A percentile compares a stretch with the other conserved stretches of the same genome.
Conservation (phyloP, 2,329 filamentous ascomycete species). For the Microsporum audouinii region DNA sequence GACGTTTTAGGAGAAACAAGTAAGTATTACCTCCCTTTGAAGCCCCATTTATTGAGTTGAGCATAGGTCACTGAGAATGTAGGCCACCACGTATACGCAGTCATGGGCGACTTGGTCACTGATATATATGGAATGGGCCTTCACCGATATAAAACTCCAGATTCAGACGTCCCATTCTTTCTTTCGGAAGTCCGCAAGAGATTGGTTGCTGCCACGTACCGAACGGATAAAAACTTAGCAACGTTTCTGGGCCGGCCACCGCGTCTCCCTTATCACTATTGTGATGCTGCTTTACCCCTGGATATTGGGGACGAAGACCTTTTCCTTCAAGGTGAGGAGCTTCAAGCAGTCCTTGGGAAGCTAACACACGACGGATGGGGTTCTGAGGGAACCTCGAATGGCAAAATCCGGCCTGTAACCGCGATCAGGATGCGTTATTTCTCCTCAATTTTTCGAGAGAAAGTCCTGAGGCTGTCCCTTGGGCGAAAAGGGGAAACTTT, state of each 20-base stretch:
- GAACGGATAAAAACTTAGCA: conserved; percentile 21
- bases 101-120: conserved; percentile 16
- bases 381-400: conserved; percentile 6
- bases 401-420: conserved; percentile 13
- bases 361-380: conserved; percentile 18
- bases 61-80: conserved; percentile 2
- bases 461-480: conserved; percentile 18
- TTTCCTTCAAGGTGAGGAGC: conserved; percentile 8
- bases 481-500: conserved; percentile 11
- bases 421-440: conserved; percentile 17
- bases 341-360: conserved; percentile 11
- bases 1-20: conserved; percentile 14
- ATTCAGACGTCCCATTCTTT: conserved; percentile 18
- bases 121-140: conserved; percentile 14
- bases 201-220: conserved; percentile 20
- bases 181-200: conserved; percentile 19
- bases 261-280: conserved; percentile 21
- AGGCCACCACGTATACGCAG: conserved; percentile 15
- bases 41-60: background rate
- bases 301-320: conserved; percentile 22
- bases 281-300: conserved; percentile 19
- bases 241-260: conserved; percentile 24
- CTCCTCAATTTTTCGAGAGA: conserved; percentile 17
- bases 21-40: conserved; percentile 4
- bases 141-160: conserved; percentile 10